phyloP scores from a whole-genome alignment of 2,329 filamentous ascomycete species.

The Phialocephala sp. region DNA sequence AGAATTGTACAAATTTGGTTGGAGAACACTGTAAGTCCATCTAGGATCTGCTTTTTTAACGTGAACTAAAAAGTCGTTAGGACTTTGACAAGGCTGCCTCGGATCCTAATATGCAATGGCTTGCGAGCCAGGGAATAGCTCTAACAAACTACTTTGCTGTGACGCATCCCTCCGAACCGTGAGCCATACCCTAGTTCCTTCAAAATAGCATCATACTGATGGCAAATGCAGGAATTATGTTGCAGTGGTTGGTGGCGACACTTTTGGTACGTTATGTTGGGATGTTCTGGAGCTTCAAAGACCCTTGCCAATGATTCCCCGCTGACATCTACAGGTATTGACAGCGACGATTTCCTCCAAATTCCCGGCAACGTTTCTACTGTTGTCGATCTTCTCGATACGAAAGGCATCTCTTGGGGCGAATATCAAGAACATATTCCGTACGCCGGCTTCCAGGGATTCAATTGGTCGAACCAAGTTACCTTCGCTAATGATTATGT shows the following conservation, averaged over 20 bases:
- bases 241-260: conserved; percentile 61
- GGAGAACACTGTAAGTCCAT: conserved; percentile 55
- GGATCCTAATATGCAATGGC: conserved; percentile 50
- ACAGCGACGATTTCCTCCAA: conserved; percentile 56
- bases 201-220: not conserved
- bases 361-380: conserved; percentile 51
- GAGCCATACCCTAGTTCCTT: not conserved
- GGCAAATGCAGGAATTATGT: conserved; percentile 55
- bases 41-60: not conserved
- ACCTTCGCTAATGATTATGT: conserved; percentile 66
- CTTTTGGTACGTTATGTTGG: conserved; percentile 49
- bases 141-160: conserved; percentile 59
- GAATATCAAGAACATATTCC: conserved; percentile 61
- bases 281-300: not conserved
- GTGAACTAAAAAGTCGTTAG: not conserved
- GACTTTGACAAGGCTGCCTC: conserved; percentile 40
- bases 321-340: conserved; percentile 45
- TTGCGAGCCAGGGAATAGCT: conserved; percentile 60
- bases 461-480: conserved; percentile 57
- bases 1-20: conserved; percentile 66
- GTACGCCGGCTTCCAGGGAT: conserved; percentile 53
- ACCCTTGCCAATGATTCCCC: not conserved
- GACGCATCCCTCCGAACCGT: conserved; percentile 64
- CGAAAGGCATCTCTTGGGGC: conserved; percentile 54
- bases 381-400: conserved; percentile 55